These are phyloP conservation scores for Phytophthora ohioensis DNA, from an alignment of 352 stramenopile species.

Conservation along the genomic window DNA sequence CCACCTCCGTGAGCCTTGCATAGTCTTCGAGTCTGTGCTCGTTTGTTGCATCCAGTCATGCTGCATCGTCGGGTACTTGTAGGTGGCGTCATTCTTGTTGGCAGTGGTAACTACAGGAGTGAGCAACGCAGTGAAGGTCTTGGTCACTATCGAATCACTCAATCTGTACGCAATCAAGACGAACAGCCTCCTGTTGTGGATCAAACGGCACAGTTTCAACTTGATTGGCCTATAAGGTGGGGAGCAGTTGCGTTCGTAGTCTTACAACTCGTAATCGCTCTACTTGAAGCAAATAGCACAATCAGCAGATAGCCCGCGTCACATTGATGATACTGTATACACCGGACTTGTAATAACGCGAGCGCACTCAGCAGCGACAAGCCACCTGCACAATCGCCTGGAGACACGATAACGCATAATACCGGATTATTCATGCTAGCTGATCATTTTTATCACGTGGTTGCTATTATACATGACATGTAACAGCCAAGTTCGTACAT, in stretches of 20 bases:
- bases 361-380: neutral
- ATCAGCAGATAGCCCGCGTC: neutral
- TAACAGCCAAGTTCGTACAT: too few species aligned
- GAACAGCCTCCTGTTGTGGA: too few species aligned
- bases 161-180: too few species aligned
- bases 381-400: neutral
- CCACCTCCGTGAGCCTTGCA: slow-evolving; percentile 86
- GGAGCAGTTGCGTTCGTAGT: neutral
- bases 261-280: neutral
- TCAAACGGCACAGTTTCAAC: too few species aligned
- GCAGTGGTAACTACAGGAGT: neutral
- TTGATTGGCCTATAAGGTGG: neutral
- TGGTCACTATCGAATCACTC: too few species aligned
- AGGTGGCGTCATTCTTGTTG: slow-evolving; percentile 1
- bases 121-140: neutral
- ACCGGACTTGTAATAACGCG: too few species aligned
- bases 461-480: too few species aligned
- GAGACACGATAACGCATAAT: neutral
- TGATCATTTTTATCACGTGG: too few species aligned
- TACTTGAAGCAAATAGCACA: slow-evolving; percentile 3
- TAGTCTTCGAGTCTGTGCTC: slow-evolving; percentile 68
- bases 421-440: neutral
- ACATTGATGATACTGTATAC: too few species aligned
- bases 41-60: slow-evolving; percentile 65
- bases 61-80: slow-evolving; percentile 45